These are phyloP conservation scores for Chloranthus sessilifolius DNA, from an alignment of 164 flowering plant species.

Conservation along the genomic window DNA sequence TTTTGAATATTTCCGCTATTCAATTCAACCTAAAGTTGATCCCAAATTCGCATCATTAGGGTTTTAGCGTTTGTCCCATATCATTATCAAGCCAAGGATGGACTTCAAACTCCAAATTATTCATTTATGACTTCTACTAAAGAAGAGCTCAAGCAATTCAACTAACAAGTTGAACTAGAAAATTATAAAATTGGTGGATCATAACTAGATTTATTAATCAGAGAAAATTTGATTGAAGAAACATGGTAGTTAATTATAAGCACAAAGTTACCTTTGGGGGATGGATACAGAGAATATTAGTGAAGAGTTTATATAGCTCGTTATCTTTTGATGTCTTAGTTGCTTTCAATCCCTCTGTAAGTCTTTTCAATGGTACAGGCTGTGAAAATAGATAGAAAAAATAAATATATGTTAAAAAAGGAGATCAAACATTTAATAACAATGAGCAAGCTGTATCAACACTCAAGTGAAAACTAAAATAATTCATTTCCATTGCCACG, in stretches of 20 bases:
- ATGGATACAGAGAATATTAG: constrained; percentile 50
- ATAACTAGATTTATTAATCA: no score
- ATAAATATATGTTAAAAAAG: background rate
- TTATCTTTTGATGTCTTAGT: constrained; percentile 57
- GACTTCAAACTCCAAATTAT: no score
- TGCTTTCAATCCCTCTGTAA: constrained; percentile 77
- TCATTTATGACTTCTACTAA: no score
- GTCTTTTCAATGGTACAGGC: constrained; percentile 81
- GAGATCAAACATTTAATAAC: background rate
- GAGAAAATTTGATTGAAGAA: background rate
- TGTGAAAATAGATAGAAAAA: constrained; percentile 26
- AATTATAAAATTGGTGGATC: no score
- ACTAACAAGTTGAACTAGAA: no score
- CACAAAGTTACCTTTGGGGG: constrained; percentile 75
- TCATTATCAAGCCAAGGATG: no score
- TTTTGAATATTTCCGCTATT: no score
- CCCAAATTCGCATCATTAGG: no score
- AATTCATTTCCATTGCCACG: background rate
- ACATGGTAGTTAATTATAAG: background rate
- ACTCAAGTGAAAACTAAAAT: background rate
- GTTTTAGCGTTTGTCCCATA: no score
- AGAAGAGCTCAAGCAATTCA: no score
- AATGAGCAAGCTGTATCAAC: background rate
- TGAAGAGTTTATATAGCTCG: constrained; percentile 66
- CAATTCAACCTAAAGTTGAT: no score